Evolutionary conservation across 495 filamentous ascomycete species (phyloP), one percentile per base, ranked within the genome.

Genomic region (Amorphotheca resinae): DNA sequence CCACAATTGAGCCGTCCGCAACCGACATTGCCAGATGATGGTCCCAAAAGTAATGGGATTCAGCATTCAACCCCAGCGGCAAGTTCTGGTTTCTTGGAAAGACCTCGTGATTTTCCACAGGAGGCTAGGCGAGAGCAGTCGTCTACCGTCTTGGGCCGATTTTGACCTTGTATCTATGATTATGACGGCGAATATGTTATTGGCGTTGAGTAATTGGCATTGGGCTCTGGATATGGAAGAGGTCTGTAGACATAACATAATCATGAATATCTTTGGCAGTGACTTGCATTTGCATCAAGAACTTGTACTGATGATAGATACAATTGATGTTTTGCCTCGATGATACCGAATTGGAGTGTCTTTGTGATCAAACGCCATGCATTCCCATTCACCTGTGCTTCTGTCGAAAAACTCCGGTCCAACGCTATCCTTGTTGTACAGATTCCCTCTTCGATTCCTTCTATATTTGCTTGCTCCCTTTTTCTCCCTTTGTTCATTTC

Each of bases 121-220:
- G 52, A 54, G 11, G 41, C 48, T 14, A 40, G 52, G 39, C 32
- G 52, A 20, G 52, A 54, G 21, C 51, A 47, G 26, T 36, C 41
- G n/a, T 28, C 52, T 8, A 37, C 48, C 12, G 42, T 45, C 9
- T 44, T 47, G 16, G 37, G 39, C 34, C 43, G 45, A 22, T 54
- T 54, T 43, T 54, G 22, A 51, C n/a, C 11, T 23, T 28, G 23
- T 49, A 36, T 38, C 41, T 46, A 46, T 28, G 43, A 44, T 43
- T 36, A 46, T 47, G 43, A 43, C 23, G 42, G 33, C 16, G 38
- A 32, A 49, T 38, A 49, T 49, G 48, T 39, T 45, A 42, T 12
- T 25, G 50, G 42, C 31, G 35, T 52, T 36, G 5, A 16, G 14
- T 6, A 28, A 28, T 5, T 28, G 11, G 25, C 5, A 28, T 5